Evolutionary conservation across 2,329 filamentous ascomycete species (phyloP).

Genomic region (Paraconiothyrium sp.): DNA sequence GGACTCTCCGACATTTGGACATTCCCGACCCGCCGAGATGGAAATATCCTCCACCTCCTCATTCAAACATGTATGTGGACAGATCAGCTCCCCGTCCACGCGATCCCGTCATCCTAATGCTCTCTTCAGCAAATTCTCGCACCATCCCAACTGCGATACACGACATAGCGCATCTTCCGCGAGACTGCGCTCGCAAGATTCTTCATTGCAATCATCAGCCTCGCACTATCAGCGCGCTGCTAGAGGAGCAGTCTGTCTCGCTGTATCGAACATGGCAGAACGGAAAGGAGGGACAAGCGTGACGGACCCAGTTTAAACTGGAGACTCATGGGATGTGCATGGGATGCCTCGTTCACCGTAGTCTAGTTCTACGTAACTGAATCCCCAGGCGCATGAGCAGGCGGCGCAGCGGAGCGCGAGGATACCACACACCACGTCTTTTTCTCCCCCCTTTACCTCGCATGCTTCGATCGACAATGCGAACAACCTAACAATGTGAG

Average conservation of each 20-base stretch:
- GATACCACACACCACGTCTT: neutral
- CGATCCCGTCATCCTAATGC: neutral
- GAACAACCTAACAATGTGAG: no score
- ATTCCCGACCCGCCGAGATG: slow-evolving; percentile 9
- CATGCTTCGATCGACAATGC: no score
- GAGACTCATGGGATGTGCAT: slow-evolving; percentile 1
- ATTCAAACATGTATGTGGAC: slow-evolving; percentile 14
- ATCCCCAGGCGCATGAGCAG: slow-evolving; percentile 10
- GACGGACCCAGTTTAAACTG: neutral
- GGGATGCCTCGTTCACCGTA: slow-evolving; percentile 14
- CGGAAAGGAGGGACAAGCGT: neutral
- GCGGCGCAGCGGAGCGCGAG: neutral
- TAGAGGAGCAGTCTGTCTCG: slow-evolving; percentile 1
- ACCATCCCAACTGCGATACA: slow-evolving; percentile 6
- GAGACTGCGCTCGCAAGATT: neutral
- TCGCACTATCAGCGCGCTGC: slow-evolving; percentile 6
- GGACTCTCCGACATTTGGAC: slow-evolving; percentile 2
- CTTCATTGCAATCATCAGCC: neutral
- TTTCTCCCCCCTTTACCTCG: no score
- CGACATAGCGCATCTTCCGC: neutral
- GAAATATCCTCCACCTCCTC: slow-evolving; percentile 2
- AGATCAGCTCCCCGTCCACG: neutral
- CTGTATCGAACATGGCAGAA: neutral
- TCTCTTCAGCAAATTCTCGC: neutral
- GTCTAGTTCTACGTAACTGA: slow-evolving; percentile 11